A percentile compares a stretch with the other conserved stretches of the same genome.
phyloP scores from a whole-genome alignment of 768 basidiomycete species.

The Tulasnella sp. region DNA sequence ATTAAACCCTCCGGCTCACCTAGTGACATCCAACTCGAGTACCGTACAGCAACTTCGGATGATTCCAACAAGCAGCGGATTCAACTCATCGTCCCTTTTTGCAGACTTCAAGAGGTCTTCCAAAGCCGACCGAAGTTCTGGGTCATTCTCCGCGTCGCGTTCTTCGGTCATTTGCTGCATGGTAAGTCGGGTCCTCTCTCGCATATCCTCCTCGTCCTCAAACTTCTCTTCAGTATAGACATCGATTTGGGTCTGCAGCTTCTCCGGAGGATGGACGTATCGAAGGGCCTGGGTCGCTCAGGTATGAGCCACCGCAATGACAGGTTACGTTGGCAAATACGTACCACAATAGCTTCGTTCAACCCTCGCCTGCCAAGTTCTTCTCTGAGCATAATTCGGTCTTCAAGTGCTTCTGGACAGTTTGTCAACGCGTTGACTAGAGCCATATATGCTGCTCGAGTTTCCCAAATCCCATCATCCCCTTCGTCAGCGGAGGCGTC shows the following conservation, averaged over 20 bases:
- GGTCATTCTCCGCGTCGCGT: conserved; percentile 31
- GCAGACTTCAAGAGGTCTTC: conserved; percentile 61
- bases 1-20: conserved; percentile 44
- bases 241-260: conserved; percentile 70
- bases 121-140: conserved; percentile 54
- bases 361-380: conserved; percentile 79
- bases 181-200: conserved; percentile 54
- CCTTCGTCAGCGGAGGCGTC: conserved; percentile 42
- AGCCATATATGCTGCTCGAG: conserved; percentile 67
- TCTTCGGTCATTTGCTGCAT: conserved; percentile 35
- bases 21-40: conserved; percentile 56
- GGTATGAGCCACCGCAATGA: neutral
- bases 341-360: conserved; percentile 77
- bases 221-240: conserved; percentile 85
- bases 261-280: conserved; percentile 73
- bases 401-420: conserved; percentile 71
- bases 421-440: conserved; percentile 77
- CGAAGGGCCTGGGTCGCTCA: conserved; percentile 55
- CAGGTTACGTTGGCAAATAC: conserved; percentile 37
- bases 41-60: conserved; percentile 55
- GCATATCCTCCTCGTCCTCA: conserved; percentile 83
- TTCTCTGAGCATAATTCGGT: conserved; percentile 72
- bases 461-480: conserved; percentile 77
- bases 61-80: conserved; percentile 58
- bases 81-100: conserved; percentile 59